Conservation (phyloP, 176 grass and related monocot species). For the Hsuehochloa calcarea region DNA sequence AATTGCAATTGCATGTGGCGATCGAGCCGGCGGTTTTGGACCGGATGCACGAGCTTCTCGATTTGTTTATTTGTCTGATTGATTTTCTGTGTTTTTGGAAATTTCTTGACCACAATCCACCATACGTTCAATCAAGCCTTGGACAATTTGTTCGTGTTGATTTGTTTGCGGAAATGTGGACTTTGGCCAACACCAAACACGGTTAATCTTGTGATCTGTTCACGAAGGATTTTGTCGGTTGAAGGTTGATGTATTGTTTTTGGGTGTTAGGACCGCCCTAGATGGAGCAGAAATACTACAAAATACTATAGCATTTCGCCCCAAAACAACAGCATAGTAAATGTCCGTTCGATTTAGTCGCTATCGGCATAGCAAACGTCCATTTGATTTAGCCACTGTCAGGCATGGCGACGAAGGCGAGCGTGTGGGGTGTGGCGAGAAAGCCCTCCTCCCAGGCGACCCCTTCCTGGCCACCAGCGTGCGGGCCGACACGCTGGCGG, state of each 20-base stretch:
- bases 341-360: no score
- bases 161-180: not conserved
- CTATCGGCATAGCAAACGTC: no score
- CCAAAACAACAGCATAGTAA: no score
- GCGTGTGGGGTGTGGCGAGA: no score
- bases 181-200: conserved; percentile 12
- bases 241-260: not conserved
- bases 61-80: not conserved
- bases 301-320: no score
- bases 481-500: no score
- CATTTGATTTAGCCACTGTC: no score
- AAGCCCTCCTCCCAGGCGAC: no score
- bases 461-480: no score
- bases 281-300: no score
- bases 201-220: not conserved
- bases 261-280: not conserved
- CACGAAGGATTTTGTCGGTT: not conserved
- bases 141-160: not conserved
- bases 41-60: not conserved
- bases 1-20: not conserved
- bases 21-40: conserved; percentile 9
- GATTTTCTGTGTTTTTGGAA: not conserved
- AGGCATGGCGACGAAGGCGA: no score
- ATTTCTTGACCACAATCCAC: not conserved
- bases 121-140: not conserved